Conservation (phyloP, 2,329 filamentous ascomycete genomes). For the Blastomyces emzantsi region DNA sequence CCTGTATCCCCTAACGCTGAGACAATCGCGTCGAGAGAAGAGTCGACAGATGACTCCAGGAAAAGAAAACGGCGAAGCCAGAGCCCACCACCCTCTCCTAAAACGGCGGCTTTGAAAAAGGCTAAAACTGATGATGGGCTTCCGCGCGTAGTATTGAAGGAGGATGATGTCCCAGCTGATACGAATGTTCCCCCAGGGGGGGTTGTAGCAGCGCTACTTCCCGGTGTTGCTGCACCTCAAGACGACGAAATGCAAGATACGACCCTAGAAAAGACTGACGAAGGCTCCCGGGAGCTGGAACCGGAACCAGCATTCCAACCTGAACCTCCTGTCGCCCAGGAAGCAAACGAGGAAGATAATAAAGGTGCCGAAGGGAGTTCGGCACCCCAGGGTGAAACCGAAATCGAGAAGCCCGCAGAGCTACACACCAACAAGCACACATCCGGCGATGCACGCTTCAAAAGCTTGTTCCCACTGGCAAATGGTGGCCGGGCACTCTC, state of each 20-base stretch:
- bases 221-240: neutral
- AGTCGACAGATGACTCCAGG: constrained; percentile 44
- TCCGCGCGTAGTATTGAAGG: constrained; percentile 25
- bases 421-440: constrained; percentile 23
- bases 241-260: neutral
- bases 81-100: constrained; percentile 49
- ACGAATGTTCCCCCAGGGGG: neutral
- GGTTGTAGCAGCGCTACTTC: neutral
- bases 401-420: constrained; percentile 20
- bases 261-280: constrained; percentile 9
- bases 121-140: constrained; percentile 36
- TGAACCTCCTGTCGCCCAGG: neutral
- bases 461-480: constrained; percentile 36
- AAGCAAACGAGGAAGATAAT: constrained; percentile 9
- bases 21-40: constrained; percentile 25
- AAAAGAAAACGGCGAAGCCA: constrained; percentile 60
- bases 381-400: constrained; percentile 13
- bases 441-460: constrained; percentile 40
- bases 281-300: constrained; percentile 5
- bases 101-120: constrained; percentile 49
- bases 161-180: constrained; percentile 21
- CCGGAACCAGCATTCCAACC: neutral
- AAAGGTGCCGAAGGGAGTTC: constrained; percentile 3
- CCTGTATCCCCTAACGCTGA: constrained; percentile 21
- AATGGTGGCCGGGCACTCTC: constrained; percentile 22